These are phyloP conservation scores for Colletotrichum somersetense DNA, from an alignment of 2,329 filamentous ascomycete species.

Conservation along the genomic window DNA sequence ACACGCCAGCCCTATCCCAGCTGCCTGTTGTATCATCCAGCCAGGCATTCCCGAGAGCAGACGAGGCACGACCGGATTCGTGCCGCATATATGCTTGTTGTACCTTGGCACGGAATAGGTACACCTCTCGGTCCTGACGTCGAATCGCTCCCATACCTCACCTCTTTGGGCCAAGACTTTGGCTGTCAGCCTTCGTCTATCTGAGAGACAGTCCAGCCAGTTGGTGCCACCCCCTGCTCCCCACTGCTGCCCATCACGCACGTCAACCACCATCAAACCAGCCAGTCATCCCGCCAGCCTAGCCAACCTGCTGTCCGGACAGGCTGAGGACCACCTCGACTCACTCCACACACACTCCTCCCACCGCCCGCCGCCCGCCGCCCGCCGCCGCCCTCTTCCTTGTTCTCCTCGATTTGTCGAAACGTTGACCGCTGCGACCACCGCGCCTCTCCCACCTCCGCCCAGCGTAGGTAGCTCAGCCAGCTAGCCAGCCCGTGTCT, in stretches of 20 bases:
- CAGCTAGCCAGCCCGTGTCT: constrained; percentile 25
- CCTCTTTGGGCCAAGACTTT: constrained; percentile 18
- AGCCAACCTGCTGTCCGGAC: constrained; percentile 27
- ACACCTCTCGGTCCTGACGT: constrained; percentile 11
- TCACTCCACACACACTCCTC: constrained; percentile 39
- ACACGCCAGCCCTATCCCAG: constrained; percentile 34
- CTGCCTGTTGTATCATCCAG: constrained; percentile 8
- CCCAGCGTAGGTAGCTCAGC: constrained; percentile 27
- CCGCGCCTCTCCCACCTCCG: constrained; percentile 30
- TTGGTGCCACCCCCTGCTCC: constrained; percentile 38
- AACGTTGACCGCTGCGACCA: constrained; percentile 33
- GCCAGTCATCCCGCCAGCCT: constrained; percentile 32
- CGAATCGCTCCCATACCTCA: constrained; percentile 22
- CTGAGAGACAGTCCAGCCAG: constrained; percentile 36
- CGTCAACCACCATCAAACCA: constrained; percentile 36
- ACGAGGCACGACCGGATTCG: constrained; percentile 12
- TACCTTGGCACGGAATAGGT: constrained; percentile 35
- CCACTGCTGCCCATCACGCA: constrained; percentile 39
- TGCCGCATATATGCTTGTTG: constrained; percentile 36
- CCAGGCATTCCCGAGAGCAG: constrained; percentile 26
- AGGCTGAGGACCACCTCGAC: constrained; percentile 32
- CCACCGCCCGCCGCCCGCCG: constrained; percentile 27
- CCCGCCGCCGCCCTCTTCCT: constrained; percentile 31
- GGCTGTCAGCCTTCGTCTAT: constrained; percentile 28
- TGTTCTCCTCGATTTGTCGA: constrained; percentile 32